Evolutionary conservation across 2,329 filamentous ascomycete species (phyloP), one percentile per base, ranked within the genome.

Genomic region (Dichotomopilus funicola): DNA sequence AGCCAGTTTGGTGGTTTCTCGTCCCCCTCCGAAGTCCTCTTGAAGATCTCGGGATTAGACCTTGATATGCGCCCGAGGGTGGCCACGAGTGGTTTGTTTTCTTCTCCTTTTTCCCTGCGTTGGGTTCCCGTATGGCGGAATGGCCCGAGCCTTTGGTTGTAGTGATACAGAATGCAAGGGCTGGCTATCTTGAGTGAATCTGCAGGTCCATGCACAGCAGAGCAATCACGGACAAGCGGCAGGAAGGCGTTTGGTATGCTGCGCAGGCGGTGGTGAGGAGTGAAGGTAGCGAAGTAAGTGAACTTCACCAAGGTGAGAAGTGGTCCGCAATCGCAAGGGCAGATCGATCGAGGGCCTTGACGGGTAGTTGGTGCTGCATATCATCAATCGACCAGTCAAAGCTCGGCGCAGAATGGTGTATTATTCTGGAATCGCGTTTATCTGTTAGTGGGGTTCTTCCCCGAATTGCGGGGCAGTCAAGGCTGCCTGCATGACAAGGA

Each of bases 361-460:
- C 53, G 59, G 62, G 62, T 43, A 59, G 60, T 45, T 44, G 48
- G 57, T 56, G 60, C 58, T 52, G 61, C 36, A 37, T 59, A 55
- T 58, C 57, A 54, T 27, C 19, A 27, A 27, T 27, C 57, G 46
- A 46, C 47, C 54, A 44, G 55, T 44, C 49, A 59, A 53, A 57
- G 54, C 43, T 52, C 56, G 50, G 59, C 47, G 53, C 55, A 43
- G 58, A 63, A 64, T 61, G 63, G 62, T 59, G 58, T 60, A 61
- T 59, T 63, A 57, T 56, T 60, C 57, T 53, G 60, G 55, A 55
- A 48, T 59, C 59, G 57, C 55, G 61, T 63, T 62, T 64, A 62
- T 65, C 61, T 64, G 64, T 65, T 62, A 66, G 67, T 66, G 67
- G 64, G 64, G 64, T 65, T 62, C 58, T 40, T 58, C 54, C 54